Percentiles rank a stretch among this genome's conserved stretches.
Conservation (phyloP, 2,329 filamentous ascomycete species). For the Sphaerulina vaccinii region DNA sequence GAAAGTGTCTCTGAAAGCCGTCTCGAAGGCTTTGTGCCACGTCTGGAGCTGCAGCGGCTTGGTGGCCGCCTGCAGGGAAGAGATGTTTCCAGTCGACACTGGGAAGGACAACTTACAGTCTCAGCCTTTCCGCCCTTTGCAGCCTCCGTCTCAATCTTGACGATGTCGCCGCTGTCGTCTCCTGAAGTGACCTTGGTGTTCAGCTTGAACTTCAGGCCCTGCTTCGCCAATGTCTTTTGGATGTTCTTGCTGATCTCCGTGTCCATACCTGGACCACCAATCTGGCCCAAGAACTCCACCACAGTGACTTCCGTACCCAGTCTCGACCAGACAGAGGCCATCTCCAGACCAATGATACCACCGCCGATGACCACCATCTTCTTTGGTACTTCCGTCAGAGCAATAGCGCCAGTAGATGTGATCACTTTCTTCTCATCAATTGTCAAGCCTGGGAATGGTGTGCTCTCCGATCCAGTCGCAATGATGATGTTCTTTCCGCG, state of each 20-base stretch:
- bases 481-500: constrained; percentile 97
- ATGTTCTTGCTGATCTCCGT: constrained; percentile 83
- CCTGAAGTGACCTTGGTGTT: constrained; percentile 91
- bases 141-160: constrained; percentile 83
- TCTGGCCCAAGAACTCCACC: constrained; percentile 93
- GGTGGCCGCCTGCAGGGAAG: not conserved
- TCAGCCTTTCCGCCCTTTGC: constrained; percentile 96
- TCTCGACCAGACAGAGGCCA: constrained; percentile 95
- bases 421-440: constrained; percentile 98
- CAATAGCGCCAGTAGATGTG: constrained; percentile 91
- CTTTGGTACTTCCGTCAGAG: constrained; percentile 86
- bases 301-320: constrained; percentile 93
- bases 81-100: too few relatives aligned
- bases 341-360: constrained; percentile 97
- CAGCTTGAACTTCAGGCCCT: constrained; percentile 97
- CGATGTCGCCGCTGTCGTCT: constrained; percentile 71
- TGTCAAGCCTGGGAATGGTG: constrained; percentile 91
- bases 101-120: constrained; percentile 59
- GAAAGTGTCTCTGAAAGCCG: too few relatives aligned
- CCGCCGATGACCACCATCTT: constrained; percentile 97
- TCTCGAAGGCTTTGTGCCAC: too few relatives aligned
- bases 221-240: constrained; percentile 92
- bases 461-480: constrained; percentile 91
- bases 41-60: too few relatives aligned
- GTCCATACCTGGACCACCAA: constrained; percentile 98